Evolutionary conservation across 768 basidiomycete species (phyloP), one percentile per base, ranked within the genome.

Genomic region (Infundibulicybe gibba): DNA sequence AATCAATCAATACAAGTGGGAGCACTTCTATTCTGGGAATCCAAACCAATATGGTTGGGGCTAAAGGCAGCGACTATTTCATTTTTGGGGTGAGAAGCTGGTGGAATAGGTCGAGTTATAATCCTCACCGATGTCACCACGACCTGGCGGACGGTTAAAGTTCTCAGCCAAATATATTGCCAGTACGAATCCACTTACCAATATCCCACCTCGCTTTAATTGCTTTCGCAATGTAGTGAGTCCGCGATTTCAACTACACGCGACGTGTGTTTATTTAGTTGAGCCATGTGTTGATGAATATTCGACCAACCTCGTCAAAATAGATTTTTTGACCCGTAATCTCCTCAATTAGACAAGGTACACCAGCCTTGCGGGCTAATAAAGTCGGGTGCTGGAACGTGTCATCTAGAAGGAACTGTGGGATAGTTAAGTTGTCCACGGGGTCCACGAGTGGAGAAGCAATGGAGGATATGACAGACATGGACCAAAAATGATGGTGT

Each of bases 371-470:
- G 19, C 73, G 68, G 2, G 50, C 45, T 0, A 78, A 74, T n/a
- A 65, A 65, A 34, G 74, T 48, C 1, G 70, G 66, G 44, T 79
- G 77, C 39, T 70, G 58, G 16, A 70, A 62, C 38, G 75, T 66
- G 17, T 55, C 59, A 44, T 79, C 74, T 14, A 87, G 69, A 40
- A 87, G 69, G 58, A 87, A 87, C 61, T 87, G 85, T 5, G 84
- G 77, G 8, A 87, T 68, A 15, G 76, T 78, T 33, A 86, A 63
- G 62, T 85, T 60, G 53, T 86, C 82, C 12, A 25, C 25, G 25
- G 25, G 25, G 8, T 25, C 25, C 25, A 25, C 25, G 25, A 25
- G 25, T 25, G 25, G 25, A 25, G 25, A 25, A 25, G 25, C 25
- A 25, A 25, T 25, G 25, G 25, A 25, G 25, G 25, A 25, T 25